phyloP scores from a whole-genome alignment of 441 rosid species.

The Croton setiger region DNA sequence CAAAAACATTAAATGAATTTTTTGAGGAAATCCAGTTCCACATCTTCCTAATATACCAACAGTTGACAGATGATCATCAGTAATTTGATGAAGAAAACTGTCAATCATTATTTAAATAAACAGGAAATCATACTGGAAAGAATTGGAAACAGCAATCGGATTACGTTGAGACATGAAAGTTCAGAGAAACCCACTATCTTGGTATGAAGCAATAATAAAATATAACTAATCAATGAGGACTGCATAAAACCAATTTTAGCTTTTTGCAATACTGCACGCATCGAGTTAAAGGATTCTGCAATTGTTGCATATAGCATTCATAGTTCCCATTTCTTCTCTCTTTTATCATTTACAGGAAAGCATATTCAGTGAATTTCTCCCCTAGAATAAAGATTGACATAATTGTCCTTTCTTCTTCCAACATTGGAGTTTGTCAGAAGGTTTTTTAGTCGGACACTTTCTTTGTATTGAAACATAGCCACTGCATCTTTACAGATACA shows the following conservation, averaged over 20 bases:
- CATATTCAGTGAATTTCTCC: background rate
- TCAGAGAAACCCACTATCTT: background rate
- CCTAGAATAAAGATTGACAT: background rate
- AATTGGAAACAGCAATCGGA: background rate
- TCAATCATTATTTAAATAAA: background rate
- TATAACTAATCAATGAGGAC: background rate
- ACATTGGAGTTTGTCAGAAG: background rate
- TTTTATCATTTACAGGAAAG: background rate
- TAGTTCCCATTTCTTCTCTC: background rate
- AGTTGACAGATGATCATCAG: background rate
- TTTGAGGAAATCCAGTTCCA: conserved; percentile 5
- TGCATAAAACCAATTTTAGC: background rate
- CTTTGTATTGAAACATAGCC: background rate
- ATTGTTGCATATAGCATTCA: background rate
- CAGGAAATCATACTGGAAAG: background rate
- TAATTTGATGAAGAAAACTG: background rate
- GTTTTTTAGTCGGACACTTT: background rate
- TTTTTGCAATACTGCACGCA: background rate
- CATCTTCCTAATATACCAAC: background rate
- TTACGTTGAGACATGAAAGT: background rate
- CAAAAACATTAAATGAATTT: conserved; percentile 5
- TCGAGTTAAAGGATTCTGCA: conserved; percentile 5
- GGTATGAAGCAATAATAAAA: background rate
- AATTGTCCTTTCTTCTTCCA: background rate
- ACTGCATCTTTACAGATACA: background rate